Conservation (phyloP, 306 rosid genomes). For the Lupinus albus region DNA sequence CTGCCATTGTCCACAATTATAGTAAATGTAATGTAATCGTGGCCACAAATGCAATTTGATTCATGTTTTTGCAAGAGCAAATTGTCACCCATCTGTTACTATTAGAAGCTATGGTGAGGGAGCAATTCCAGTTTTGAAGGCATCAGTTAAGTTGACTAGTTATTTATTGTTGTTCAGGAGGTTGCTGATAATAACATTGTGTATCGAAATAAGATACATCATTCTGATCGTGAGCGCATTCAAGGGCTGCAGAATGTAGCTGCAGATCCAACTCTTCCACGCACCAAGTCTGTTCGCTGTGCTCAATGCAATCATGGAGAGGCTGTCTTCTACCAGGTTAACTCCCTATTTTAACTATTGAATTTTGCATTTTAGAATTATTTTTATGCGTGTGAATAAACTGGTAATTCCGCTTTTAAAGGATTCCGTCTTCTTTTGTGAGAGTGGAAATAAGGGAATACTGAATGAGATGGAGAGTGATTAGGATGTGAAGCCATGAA, state of each 20-base stretch:
- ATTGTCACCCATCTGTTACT: not conserved
- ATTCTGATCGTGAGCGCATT: constrained; percentile 68
- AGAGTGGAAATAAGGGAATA: not conserved
- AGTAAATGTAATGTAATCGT: too few species aligned
- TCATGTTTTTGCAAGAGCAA: not conserved
- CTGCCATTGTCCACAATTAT: not conserved
- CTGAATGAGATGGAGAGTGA: not conserved
- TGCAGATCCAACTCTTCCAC: constrained; percentile 92
- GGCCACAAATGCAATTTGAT: not conserved
- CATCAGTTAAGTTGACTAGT: not conserved
- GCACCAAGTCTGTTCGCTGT: constrained; percentile 79
- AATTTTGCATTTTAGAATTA: not conserved
- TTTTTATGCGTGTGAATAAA: constrained; percentile 7
- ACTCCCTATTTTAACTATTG: constrained; percentile 10
- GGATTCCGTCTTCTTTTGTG: not conserved
- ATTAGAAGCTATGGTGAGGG: not conserved
- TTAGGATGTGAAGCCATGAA: not conserved
- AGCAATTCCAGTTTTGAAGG: not conserved
- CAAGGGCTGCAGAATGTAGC: constrained; percentile 74
- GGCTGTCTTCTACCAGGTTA: constrained; percentile 87
- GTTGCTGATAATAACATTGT: constrained; percentile 72
- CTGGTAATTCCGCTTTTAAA: not conserved
- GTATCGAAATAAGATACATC: constrained; percentile 76
- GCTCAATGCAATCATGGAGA: constrained; percentile 84
- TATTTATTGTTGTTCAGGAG: constrained; percentile 55